A percentile compares a stretch with the other conserved stretches of the same genome.
phyloP scores from a whole-genome alignment of 1,284 basidiomycete species.

The Microbotryum lychnidis-dioicae region DNA sequence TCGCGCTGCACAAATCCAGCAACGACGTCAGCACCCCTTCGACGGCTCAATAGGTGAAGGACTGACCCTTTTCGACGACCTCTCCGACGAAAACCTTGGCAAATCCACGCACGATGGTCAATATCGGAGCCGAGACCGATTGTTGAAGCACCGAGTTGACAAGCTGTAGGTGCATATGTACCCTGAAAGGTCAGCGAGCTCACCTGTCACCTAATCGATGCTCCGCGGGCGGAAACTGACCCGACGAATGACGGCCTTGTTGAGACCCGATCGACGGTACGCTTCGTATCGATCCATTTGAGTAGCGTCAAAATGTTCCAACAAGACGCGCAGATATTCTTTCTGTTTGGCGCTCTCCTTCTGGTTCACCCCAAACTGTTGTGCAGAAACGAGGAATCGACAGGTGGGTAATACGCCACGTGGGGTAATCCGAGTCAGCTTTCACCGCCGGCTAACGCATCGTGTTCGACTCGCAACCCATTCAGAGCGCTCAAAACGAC shows the following conservation, averaged over 20 bases:
- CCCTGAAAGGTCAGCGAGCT: neutral
- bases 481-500: no score
- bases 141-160: conserved; percentile 68
- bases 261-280: conserved; percentile 70
- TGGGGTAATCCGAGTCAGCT: neutral
- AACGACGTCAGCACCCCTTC: neutral
- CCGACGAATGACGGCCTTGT: conserved; percentile 72
- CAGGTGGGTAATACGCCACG: no score
- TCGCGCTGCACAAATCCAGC: conserved; percentile 50
- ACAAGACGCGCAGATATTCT: conserved; percentile 52
- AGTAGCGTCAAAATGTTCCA: conserved; percentile 72
- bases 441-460: neutral
- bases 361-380: conserved; percentile 20
- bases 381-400: neutral
- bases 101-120: conserved; percentile 79
- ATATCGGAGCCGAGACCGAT: conserved; percentile 73
- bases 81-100: conserved; percentile 87
- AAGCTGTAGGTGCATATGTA: conserved; percentile 47
- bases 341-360: conserved; percentile 20
- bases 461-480: neutral
- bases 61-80: conserved; percentile 72
- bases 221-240: conserved; percentile 41
- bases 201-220: neutral
- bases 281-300: conserved; percentile 85
- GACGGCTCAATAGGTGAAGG: neutral